Base-by-base conservation (phyloP, 108 stramenopile species). In the Chaetoceros muelleri region DNA sequence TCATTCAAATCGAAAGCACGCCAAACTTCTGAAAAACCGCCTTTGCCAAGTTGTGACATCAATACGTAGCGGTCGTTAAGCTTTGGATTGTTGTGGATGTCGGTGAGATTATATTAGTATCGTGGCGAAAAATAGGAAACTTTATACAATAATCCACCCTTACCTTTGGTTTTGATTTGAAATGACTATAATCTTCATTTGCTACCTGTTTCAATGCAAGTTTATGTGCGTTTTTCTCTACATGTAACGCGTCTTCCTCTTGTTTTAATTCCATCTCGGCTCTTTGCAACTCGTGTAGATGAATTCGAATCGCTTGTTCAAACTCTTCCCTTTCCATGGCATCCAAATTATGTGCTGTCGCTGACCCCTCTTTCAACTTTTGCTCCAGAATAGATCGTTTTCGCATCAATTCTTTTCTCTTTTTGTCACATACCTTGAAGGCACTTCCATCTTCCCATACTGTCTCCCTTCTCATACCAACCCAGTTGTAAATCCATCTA, bases 1-100 rank as follows among this genome's bases (percentile, higher is more conserved):
- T 79, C 83, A 16, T 59, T 49, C 31, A 98, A 60, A 68, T 99
- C 98, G 49, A 81, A 95, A 1, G 93, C 96, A 28, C 79, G 74
- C 98, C 98, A 99, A 1, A 99, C 98, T 76, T 99, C 98, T 24
- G 85, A 88, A 75, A 99, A 99, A 34, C 98, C 98, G 17, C 98
- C 98, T 70, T 91, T 90, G 24, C 98, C 98, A 22, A 99, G 61
- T 18, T 96, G 74, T 28, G 78, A 75, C 52, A 88, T 68, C 34
- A 96, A 76, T 1, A 97, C 69, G 66, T 99, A 99, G 30, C 95
- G 87, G 52, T 85, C 87, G 66, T 95, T 56, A 24, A 95, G 73
- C 79, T 85, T 53, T 2, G 17, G 16, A 13, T 13, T 44, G 44
- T 13, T 26, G 23, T 13, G 13, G 51, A 18, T 17, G 51, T 16